phyloP scores from a whole-genome alignment of 2,329 filamentous ascomycete genomes.

The Pseudogymnoascus sp. region DNA sequence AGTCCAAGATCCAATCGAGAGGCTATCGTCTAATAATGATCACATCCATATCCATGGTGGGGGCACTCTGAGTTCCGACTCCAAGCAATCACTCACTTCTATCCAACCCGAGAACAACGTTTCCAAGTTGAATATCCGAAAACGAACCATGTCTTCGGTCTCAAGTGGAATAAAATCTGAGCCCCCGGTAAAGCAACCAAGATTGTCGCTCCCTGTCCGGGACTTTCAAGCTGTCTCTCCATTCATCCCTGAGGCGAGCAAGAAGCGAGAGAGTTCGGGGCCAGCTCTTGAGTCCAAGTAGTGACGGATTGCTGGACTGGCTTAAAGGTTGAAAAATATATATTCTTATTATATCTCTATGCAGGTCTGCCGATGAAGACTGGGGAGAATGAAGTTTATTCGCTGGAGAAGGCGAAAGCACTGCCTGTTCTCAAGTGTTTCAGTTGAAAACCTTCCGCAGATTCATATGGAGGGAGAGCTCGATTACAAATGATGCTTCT shows the following conservation, averaged over 20 bases:
- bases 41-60: neutral
- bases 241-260: neutral
- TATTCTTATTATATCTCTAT: neutral
- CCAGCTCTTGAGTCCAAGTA: too few species aligned
- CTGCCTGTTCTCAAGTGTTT: too few species aligned
- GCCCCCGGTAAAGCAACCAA: neutral
- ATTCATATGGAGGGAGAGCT: neutral
- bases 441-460: too few species aligned
- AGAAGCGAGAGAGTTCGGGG: neutral
- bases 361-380: neutral
- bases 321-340: neutral
- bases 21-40: too few species aligned
- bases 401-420: neutral
- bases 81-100: neutral
- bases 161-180: neutral
- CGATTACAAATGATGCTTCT: neutral
- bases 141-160: neutral
- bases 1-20: neutral
- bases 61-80: neutral
- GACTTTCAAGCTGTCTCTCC: neutral
- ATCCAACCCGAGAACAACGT: neutral
- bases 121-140: neutral
- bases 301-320: neutral
- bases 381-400: neutral
- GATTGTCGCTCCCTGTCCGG: neutral